Percentiles rank a stretch among this genome's conserved stretches.
Conservation (phyloP, 2,329 filamentous ascomycete genomes). For the Pseudogymnoascus sp. region DNA sequence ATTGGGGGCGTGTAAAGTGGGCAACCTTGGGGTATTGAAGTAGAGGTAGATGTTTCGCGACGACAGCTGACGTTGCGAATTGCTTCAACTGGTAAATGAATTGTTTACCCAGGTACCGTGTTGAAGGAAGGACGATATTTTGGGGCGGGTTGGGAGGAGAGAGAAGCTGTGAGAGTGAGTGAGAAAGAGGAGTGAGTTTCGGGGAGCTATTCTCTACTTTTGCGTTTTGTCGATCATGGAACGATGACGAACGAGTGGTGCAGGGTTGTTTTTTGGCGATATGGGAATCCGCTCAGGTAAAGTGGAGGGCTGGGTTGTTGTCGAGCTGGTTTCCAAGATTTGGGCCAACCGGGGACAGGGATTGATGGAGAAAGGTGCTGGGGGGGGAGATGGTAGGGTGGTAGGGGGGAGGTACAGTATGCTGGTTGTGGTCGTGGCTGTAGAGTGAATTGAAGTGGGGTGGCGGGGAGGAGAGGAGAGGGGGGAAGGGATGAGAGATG, state of each 20-base stretch:
- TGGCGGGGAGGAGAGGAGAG: background rate
- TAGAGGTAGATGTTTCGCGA: background rate
- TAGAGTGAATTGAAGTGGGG: background rate
- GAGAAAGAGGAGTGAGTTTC: background rate
- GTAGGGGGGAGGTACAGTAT: slow-evolving; percentile 10
- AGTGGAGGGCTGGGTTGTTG: background rate
- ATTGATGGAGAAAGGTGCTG: slow-evolving; percentile 20
- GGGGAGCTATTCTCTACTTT: background rate
- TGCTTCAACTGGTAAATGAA: background rate
- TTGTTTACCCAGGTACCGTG: background rate
- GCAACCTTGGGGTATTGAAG: background rate
- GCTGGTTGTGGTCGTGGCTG: slow-evolving; percentile 13
- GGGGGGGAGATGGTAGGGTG: slow-evolving; percentile 21
- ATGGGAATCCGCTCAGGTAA: background rate
- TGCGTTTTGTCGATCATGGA: background rate
- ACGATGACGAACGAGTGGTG: background rate
- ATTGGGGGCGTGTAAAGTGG: background rate
- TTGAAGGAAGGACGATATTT: background rate
- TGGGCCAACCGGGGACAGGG: slow-evolving; percentile 3
- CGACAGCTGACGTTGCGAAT: background rate
- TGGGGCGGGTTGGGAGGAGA: background rate
- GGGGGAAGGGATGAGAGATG: background rate
- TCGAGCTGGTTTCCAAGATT: background rate
- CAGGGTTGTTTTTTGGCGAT: background rate
- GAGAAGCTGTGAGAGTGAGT: background rate